Evolutionary conservation across 768 basidiomycete genomes (phyloP).

Genomic region (Tephrocybe sp.): DNA sequence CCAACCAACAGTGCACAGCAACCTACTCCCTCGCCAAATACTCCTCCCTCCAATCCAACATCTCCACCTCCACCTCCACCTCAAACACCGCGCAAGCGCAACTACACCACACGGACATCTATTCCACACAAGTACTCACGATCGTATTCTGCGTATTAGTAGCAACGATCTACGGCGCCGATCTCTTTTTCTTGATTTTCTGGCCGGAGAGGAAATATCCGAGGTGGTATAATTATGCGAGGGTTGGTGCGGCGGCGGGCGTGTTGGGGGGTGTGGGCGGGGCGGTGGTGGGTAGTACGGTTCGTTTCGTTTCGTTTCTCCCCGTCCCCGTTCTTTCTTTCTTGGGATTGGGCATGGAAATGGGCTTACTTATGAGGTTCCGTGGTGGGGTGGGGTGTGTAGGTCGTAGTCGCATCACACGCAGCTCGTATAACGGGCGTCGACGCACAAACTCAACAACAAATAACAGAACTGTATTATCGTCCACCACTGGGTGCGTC

Average conservation of each 20-base stretch:
- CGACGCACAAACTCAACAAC: slow-evolving; percentile 10
- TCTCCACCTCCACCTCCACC: slow-evolving; percentile 20
- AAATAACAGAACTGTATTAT: slow-evolving; percentile 19
- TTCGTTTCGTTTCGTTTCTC: no score
- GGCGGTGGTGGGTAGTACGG: slow-evolving; percentile 31
- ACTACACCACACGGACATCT: slow-evolving; percentile 30
- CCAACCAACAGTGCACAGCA: slow-evolving; percentile 28
- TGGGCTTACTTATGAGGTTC: no score
- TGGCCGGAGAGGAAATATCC: slow-evolving; percentile 32
- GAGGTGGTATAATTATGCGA: slow-evolving; percentile 26
- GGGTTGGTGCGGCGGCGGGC: slow-evolving; percentile 20
- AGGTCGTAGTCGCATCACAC: slow-evolving; percentile 29
- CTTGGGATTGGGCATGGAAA: no score
- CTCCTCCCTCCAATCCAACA: slow-evolving; percentile 25
- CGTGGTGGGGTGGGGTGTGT: no score
- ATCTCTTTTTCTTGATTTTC: slow-evolving; percentile 35
- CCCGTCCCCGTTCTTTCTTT: no score
- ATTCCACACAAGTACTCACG: slow-evolving; percentile 26
- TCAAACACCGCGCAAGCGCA: slow-evolving; percentile 20
- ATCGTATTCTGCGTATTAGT: slow-evolving; percentile 35
- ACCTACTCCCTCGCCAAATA: slow-evolving; percentile 37
- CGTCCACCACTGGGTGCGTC: slow-evolving; percentile 27
- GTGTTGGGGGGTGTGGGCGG: slow-evolving; percentile 26
- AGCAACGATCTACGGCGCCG: slow-evolving; percentile 33
- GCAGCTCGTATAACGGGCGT: slow-evolving; percentile 25